These are phyloP conservation scores for Neurospora sp. DNA, from an alignment of 495 filamentous ascomycete genomes.

Conservation along the genomic window DNA sequence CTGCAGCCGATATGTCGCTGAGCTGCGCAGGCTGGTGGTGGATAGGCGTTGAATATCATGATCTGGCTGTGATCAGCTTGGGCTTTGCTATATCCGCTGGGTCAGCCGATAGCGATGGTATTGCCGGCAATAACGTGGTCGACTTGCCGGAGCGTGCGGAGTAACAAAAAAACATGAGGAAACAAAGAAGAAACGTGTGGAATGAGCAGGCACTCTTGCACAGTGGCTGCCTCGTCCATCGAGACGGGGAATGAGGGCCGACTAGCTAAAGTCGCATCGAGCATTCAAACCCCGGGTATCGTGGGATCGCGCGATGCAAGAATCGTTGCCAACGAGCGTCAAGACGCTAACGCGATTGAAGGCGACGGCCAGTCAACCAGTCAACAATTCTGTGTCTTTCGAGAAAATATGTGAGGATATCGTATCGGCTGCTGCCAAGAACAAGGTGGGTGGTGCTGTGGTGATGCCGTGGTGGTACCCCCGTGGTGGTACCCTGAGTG, in stretches of 20 bases:
- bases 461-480: background rate
- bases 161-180: background rate
- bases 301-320: background rate
- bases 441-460: background rate
- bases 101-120: background rate
- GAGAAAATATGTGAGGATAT: background rate
- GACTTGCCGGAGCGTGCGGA: background rate
- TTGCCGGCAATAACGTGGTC: background rate
- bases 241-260: background rate
- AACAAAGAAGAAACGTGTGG: background rate
- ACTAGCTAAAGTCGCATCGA: background rate
- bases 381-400: background rate
- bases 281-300: background rate
- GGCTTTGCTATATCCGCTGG: background rate
- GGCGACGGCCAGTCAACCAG: background rate
- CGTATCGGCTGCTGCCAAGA: background rate
- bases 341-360: background rate
- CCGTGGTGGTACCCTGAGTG: background rate
- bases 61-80: background rate
- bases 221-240: background rate
- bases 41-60: background rate
- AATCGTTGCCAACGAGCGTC: background rate
- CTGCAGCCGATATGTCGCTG: constrained; percentile 13
- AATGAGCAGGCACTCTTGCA: background rate
- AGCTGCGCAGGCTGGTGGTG: background rate